phyloP scores from a whole-genome alignment of 176 grass and related monocot species.

The Oropetium thomaeum region DNA sequence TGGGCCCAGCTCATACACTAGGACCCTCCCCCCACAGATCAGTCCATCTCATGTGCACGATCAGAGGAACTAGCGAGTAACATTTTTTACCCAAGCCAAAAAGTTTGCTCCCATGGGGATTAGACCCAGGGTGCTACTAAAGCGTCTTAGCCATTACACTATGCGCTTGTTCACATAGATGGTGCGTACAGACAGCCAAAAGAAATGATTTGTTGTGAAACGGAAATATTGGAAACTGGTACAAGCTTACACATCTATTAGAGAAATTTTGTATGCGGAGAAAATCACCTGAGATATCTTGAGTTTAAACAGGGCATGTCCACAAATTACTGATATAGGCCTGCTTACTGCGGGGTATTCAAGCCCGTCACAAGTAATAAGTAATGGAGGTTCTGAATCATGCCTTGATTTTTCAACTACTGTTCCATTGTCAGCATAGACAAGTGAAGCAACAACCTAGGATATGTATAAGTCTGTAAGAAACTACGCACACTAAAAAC shows the following conservation, averaged over 20 bases:
- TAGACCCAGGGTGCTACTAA: too few species aligned
- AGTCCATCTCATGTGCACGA: too few species aligned
- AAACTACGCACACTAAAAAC: not conserved
- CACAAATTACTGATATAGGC: slow-evolving; percentile 68
- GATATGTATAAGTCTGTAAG: slow-evolving; percentile 34
- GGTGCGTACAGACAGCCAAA: not conserved
- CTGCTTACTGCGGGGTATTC: slow-evolving; percentile 76
- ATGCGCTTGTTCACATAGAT: too few species aligned
- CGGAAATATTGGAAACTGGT: not conserved
- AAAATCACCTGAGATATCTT: slow-evolving; percentile 88
- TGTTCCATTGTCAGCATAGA: slow-evolving; percentile 83
- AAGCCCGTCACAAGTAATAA: slow-evolving; percentile 79
- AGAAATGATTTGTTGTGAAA: not conserved
- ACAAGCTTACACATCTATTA: not conserved
- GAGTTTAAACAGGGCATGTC: slow-evolving; percentile 78
- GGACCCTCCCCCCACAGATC: too few species aligned
- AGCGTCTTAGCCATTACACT: too few species aligned
- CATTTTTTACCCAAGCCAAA: too few species aligned
- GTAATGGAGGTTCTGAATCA: slow-evolving; percentile 78
- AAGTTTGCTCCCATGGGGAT: too few species aligned
- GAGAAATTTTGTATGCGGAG: slow-evolving; percentile 3
- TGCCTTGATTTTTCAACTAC: slow-evolving; percentile 84
- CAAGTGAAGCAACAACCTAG: slow-evolving; percentile 78
- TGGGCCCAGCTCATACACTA: too few species aligned
- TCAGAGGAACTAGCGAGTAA: too few species aligned